Base-by-base conservation (phyloP, 371 early-diverging fungal species). In the Rhizopus arrhizus region DNA sequence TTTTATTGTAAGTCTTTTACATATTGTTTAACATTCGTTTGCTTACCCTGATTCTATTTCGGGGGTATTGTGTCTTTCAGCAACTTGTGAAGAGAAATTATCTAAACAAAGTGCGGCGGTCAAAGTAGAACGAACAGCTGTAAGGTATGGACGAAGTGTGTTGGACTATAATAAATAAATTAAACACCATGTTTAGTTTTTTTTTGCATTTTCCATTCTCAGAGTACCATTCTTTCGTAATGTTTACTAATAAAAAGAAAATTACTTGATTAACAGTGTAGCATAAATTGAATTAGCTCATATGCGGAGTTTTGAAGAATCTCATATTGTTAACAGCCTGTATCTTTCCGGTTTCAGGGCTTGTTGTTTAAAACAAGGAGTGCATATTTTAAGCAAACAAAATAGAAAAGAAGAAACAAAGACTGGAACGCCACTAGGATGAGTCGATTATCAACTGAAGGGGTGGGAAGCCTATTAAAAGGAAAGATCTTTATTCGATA, bases 41-140 rank as follows among this genome's bases (percentile, higher is more conserved):
- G n/a, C 41, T 64, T 84, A 93, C 95, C 89, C 81, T 13, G 94
- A 95, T 73, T 98, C 98, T 29, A 98, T 87, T 80, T 98, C 98
- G 53, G 98, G 97, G 74, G 94, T 93, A 72, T 96, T 96, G 85
- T 98, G 98, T 68, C 96, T 85, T 74, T 98, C 98, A 13, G 95
- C 97, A 6, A 95, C 91, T 73, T 97, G 96, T 42, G 97, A 97
- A 29, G 95, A 85, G 79, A 98, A 98, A 86, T 96, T 96, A 69
- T 95, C 95, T 35, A 98, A 76, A 65, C 97, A 97, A 68, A 98
- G 75, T 4, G 96, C 93, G 11, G 97, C 97, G 10, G 95, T 95
- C 54, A 97, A 83, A 15, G 95, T 94, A 33, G 94, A 86, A 38
- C 96, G 92, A 13, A 97, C 97, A 33, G 97, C 97, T 41, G 88